These are phyloP conservation scores for Paecilomyces dactylethromorphus DNA, from an alignment of 2,329 filamentous ascomycete genomes.

Conservation along the genomic window DNA sequence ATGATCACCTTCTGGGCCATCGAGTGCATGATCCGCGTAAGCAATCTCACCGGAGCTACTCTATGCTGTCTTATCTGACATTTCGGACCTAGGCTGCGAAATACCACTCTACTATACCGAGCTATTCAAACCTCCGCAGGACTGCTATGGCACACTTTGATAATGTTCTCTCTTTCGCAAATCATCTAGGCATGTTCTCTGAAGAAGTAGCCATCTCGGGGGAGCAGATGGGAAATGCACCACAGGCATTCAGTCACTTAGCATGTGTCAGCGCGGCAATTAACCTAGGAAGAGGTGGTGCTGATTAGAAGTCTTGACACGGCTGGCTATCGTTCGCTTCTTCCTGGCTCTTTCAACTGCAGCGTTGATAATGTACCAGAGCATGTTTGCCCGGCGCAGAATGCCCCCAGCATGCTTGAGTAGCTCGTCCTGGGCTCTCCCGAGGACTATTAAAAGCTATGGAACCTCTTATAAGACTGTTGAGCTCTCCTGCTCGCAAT, in stretches of 20 bases:
- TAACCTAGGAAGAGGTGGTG: conserved; percentile 54
- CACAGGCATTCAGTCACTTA: conserved; percentile 71
- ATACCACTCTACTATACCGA: conserved; percentile 24
- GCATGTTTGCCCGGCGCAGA: not conserved
- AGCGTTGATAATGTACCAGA: not conserved
- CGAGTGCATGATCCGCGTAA: conserved; percentile 66
- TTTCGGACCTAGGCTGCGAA: conserved; percentile 16
- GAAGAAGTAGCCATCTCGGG: conserved; percentile 70
- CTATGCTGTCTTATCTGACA: not conserved
- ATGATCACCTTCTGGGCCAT: conserved; percentile 84
- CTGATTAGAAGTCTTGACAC: not conserved
- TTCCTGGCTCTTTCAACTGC: not conserved
- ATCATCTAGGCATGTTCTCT: conserved; percentile 71
- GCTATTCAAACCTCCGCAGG: conserved; percentile 21
- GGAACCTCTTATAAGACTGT: not conserved
- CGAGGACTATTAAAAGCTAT: not conserved
- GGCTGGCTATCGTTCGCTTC: conserved; percentile 7
- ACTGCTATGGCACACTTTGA: conserved; percentile 64
- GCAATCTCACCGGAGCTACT: conserved; percentile 22
- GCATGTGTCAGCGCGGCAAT: conserved; percentile 71
- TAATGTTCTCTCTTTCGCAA: conserved; percentile 70
- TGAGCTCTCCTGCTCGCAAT: not conserved
- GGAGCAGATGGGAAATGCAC: conserved; percentile 73
- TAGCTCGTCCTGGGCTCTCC: not conserved
- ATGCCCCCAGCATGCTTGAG: not conserved